Evolutionary conservation across 2,329 filamentous ascomycete species (phyloP), one percentile per base, ranked within the genome.

Genomic region (Arachnopeziza araneosa): DNA sequence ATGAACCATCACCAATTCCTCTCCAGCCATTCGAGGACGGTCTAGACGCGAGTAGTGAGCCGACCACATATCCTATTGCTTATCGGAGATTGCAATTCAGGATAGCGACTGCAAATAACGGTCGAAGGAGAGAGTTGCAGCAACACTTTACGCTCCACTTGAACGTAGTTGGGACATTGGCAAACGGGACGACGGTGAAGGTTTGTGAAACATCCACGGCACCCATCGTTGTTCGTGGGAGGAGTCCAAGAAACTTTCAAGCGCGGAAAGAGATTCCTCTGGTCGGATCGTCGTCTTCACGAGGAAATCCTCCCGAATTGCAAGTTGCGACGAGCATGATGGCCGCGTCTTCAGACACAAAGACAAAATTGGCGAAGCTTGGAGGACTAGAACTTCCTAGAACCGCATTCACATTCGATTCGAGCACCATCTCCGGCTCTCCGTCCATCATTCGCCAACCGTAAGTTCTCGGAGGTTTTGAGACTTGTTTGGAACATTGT

Each of bases 41-140:
- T 21, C 56, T 63, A 22, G 68, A 72, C 59, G 59, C 60, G 19
- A 69, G 65, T 48, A 81, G 82, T 14, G 93, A 96, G 66, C 93
- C 89, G 66, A 90, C 91, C 19, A 92, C 90, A 52, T 96, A 96
- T 69, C 93, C 93, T 4, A 93, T 98, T 64, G 91, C 92, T 53
- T 98, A 93, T 91, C 92, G 95, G 69, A 84, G 93, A 60, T 77
- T 98, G 63, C 93, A 98, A 70, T 98, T 98, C 72, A 83, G 93
- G 68, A 96, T 88, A 79, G 93, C 93, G 21, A 98, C 93, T 9
- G 93, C 93, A 59, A 98, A 98, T 76, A 98, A 98, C 72, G 93
- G 93, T 12, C 86, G 93, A 62, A 83, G 93, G 64, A 96, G 96
- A 77, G 93, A 98, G 73, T 82, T 98, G 52, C 93, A 98, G 72